A percentile compares a stretch with the other conserved stretches of the same genome.
phyloP scores from a whole-genome alignment of 306 rosid genomes.

The Trichosanthes cucumerina region DNA sequence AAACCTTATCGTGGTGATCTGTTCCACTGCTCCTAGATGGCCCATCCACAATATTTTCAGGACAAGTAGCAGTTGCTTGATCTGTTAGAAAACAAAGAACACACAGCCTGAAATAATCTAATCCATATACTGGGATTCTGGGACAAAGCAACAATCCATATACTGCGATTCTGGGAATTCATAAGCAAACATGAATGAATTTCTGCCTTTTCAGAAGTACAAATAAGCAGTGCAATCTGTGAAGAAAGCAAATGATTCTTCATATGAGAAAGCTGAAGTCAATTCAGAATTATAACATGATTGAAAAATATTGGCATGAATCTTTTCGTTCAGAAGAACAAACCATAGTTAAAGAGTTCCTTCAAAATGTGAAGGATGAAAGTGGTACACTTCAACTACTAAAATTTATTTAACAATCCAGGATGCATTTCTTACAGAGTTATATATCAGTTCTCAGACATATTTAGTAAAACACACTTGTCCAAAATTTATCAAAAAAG shows the following conservation, averaged over 20 bases:
- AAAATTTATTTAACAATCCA: not conserved
- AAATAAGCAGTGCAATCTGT: not conserved
- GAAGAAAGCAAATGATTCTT: not conserved
- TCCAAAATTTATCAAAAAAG: not conserved
- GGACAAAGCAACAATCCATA: not conserved
- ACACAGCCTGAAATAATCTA: not conserved
- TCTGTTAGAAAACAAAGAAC: slow-evolving; percentile 20
- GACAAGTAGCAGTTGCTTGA: slow-evolving; percentile 23
- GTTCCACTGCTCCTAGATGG: slow-evolving; percentile 19
- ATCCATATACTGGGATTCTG: not conserved
- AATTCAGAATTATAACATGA: not conserved
- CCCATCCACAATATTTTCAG: slow-evolving; percentile 22
- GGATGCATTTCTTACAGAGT: not conserved
- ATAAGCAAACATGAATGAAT: not conserved
- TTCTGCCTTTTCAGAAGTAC: not conserved
- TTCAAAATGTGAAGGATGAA: not conserved
- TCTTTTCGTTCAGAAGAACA: not conserved
- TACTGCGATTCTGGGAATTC: not conserved
- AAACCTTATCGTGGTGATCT: slow-evolving; percentile 40
- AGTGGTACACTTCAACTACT: not conserved
- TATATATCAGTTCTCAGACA: not conserved
- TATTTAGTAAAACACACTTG: not conserved
- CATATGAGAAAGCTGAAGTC: not conserved
- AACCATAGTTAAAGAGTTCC: not conserved
- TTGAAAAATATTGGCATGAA: not conserved